These are phyloP conservation scores for Thraustotheca clavata DNA, from an alignment of 352 stramenopile genomes.

Conservation along the genomic window DNA sequence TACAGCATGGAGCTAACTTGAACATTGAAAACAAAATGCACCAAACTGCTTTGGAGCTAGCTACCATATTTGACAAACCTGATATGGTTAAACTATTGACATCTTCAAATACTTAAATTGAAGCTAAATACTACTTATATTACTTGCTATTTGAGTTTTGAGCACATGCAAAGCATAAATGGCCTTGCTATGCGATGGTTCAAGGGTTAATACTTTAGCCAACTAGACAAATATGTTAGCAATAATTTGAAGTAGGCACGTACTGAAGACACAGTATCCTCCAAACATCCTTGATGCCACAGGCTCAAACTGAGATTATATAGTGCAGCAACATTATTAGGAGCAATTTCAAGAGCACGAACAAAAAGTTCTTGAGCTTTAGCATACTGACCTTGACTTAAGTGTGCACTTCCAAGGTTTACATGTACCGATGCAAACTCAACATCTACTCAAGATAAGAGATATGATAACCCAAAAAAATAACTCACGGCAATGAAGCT, in stretches of 20 bases:
- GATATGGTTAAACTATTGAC: conserved; percentile 26
- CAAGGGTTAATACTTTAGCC: neutral
- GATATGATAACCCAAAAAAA: neutral
- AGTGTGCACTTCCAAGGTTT: conserved; percentile 6
- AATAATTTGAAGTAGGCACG: neutral
- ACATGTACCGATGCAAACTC: neutral
- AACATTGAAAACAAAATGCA: conserved; percentile 25
- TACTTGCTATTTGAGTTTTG: neutral
- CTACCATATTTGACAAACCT: conserved; percentile 36
- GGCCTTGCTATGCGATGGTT: conserved; percentile 3
- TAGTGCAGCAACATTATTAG: neutral
- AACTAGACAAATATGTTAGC: neutral
- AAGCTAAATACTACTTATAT: conserved; percentile 2
- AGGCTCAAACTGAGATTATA: conserved; percentile 4
- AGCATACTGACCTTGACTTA: conserved; percentile 8
- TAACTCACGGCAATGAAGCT: neutral
- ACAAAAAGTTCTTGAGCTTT: conserved; percentile 6
- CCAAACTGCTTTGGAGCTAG: conserved; percentile 32
- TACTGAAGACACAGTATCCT: too few relatives aligned
- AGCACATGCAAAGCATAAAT: conserved; percentile 19
- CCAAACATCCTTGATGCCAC: neutral
- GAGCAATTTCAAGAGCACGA: neutral
- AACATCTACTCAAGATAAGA: neutral
- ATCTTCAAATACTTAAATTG: neutral
- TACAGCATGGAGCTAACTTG: conserved; percentile 26